phyloP scores from a whole-genome alignment of 2,329 filamentous ascomycete genomes.

The Cladophialophora exuberans region DNA sequence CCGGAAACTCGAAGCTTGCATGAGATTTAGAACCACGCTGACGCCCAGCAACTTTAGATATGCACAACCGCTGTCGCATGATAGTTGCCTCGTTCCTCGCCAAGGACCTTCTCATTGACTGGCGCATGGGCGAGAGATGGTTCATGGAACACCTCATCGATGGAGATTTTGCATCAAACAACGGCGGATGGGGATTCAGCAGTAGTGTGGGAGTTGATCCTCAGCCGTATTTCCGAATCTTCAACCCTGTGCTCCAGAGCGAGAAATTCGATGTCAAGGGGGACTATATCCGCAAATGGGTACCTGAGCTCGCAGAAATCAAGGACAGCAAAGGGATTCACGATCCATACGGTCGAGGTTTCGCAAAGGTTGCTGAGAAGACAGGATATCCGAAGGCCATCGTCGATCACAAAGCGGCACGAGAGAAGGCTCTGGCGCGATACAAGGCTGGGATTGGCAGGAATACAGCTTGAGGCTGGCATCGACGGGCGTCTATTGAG shows the following conservation, averaged over 20 bases:
- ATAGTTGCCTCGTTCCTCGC: slow-evolving; percentile 77
- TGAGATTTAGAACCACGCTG: neutral
- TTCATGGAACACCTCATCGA: slow-evolving; percentile 84
- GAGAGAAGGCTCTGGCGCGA: slow-evolving; percentile 67
- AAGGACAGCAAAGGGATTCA: slow-evolving; percentile 69
- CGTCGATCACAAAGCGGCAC: slow-evolving; percentile 71
- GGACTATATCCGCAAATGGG: slow-evolving; percentile 80
- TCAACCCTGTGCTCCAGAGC: slow-evolving; percentile 82
- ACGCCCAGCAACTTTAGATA: neutral
- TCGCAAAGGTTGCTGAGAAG: slow-evolving; percentile 61
- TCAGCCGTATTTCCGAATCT: slow-evolving; percentile 88
- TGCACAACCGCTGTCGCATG: slow-evolving; percentile 70
- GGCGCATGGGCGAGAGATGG: slow-evolving; percentile 77
- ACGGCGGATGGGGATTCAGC: slow-evolving; percentile 69
- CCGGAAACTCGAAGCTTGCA: too few species aligned
- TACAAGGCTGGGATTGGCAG: slow-evolving; percentile 68
- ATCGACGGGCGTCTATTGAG: too few species aligned
- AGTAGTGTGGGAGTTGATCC: slow-evolving; percentile 77
- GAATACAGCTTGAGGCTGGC: slow-evolving; percentile 1
- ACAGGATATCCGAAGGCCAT: slow-evolving; percentile 74
- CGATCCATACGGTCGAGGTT: slow-evolving; percentile 74
- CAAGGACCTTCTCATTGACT: slow-evolving; percentile 81
- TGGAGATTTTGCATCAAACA: slow-evolving; percentile 79
- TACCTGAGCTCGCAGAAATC: slow-evolving; percentile 68
- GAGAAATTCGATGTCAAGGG: slow-evolving; percentile 83